Conservation (phyloP, 306 rosid genomes). For the Vachellia collinsii region DNA sequence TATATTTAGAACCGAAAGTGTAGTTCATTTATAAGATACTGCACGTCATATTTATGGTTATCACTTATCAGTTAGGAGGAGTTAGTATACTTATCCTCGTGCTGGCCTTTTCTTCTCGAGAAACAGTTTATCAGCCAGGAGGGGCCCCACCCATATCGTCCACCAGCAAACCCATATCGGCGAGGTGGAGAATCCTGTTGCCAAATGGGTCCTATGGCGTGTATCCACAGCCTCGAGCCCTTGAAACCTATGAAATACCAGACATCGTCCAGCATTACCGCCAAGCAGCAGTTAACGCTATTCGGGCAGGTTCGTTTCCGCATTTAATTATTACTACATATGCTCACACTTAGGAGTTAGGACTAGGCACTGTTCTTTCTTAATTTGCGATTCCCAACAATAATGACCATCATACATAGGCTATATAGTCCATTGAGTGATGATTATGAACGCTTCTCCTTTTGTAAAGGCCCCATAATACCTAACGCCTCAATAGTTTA, state of each 20-base stretch:
- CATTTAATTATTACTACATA: background rate
- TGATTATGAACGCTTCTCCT: constrained; percentile 27
- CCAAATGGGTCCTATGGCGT: constrained; percentile 80
- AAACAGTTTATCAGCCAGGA: constrained; percentile 75
- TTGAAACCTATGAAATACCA: constrained; percentile 56
- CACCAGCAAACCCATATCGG: constrained; percentile 61
- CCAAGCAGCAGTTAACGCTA: constrained; percentile 31
- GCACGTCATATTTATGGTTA: background rate
- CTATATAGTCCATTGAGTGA: constrained; percentile 23
- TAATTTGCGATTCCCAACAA: background rate
- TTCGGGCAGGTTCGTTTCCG: constrained; percentile 65
- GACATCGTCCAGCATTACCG: constrained; percentile 79
- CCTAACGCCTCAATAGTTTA: constrained; percentile 22
- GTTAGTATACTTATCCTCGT: constrained; percentile 19
- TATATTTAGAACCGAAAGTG: too few relatives aligned
- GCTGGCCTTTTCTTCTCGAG: constrained; percentile 8
- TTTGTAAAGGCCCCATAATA: constrained; percentile 34
- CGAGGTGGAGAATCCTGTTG: constrained; percentile 71
- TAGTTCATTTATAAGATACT: too few relatives aligned
- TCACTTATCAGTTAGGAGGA: constrained; percentile 4
- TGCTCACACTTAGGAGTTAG: too few relatives aligned
- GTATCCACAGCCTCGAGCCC: constrained; percentile 66
- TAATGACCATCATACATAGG: background rate
- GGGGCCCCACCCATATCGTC: constrained; percentile 80
- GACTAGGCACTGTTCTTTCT: too few relatives aligned